Conservation (phyloP, 805 yeast species). For the Cyberlindnera petersonii region DNA sequence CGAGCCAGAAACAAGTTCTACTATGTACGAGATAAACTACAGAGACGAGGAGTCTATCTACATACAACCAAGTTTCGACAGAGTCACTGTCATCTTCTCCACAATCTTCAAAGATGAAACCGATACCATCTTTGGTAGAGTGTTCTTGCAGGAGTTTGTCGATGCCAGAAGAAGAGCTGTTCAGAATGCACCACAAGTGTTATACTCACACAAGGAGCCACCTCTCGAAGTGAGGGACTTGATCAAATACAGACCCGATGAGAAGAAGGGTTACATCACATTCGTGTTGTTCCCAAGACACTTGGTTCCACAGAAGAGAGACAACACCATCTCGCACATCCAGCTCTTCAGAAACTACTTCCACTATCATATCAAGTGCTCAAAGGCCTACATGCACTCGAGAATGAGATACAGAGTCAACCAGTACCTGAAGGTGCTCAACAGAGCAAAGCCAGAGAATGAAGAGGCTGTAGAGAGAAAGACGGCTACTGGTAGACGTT, state of each 20-base stretch:
- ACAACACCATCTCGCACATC: slow-evolving; percentile 86
- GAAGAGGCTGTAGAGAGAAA: slow-evolving; percentile 56
- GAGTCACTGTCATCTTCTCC: slow-evolving; percentile 94
- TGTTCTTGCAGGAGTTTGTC: slow-evolving; percentile 87
- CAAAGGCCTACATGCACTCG: slow-evolving; percentile 96
- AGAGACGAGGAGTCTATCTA: slow-evolving; percentile 92
- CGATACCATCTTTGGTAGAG: slow-evolving; percentile 86
- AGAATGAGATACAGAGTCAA: slow-evolving; percentile 96
- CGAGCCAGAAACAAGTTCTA: slow-evolving; percentile 24
- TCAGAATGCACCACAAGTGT: slow-evolving; percentile 97
- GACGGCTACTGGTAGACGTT: slow-evolving; percentile 32
- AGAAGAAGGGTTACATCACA: slow-evolving; percentile 52
- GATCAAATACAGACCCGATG: slow-evolving; percentile 36
- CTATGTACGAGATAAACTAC: slow-evolving; percentile 53
- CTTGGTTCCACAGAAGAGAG: slow-evolving; percentile 60
- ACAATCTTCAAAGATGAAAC: slow-evolving; percentile 96
- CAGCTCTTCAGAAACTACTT: slow-evolving; percentile 92
- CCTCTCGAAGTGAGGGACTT: slow-evolving; percentile 75
- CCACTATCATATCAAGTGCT: slow-evolving; percentile 98
- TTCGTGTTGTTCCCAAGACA: slow-evolving; percentile 84
- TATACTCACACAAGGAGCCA: slow-evolving; percentile 85
- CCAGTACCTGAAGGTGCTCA: slow-evolving; percentile 90
- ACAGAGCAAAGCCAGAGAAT: slow-evolving; percentile 94
- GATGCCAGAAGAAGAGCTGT: slow-evolving; percentile 94
- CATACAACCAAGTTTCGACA: slow-evolving; percentile 87